Conservation (phyloP, 208 protist genomes). For the Wallacemonas sp. region DNA sequence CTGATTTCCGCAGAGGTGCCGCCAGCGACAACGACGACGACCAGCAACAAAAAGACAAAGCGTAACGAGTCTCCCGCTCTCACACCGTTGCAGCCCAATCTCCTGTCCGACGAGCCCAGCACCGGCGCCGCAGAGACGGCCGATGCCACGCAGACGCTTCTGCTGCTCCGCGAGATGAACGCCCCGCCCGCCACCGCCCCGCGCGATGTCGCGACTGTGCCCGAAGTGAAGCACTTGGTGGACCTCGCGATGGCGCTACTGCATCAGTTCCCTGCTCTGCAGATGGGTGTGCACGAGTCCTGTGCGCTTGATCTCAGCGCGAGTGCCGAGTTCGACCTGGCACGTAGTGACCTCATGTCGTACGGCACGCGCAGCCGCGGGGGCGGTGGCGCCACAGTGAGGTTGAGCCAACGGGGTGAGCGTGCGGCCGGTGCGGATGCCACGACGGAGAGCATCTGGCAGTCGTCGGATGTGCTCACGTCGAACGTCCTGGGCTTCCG, state of each 20-base stretch:
- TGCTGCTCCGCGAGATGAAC: too few species aligned
- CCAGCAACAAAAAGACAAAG: too few species aligned
- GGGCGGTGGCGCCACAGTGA: neutral
- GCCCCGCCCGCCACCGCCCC: neutral
- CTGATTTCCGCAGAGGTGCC: neutral
- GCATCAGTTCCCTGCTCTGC: slow-evolving; percentile 21
- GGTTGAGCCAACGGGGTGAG: neutral
- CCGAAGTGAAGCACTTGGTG: slow-evolving; percentile 28
- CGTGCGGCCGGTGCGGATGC: neutral
- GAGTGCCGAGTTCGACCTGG: neutral
- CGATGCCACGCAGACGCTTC: too few species aligned
- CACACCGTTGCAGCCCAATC: neutral
- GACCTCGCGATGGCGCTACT: slow-evolving; percentile 32
- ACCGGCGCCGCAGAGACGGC: too few species aligned
- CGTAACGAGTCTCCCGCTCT: too few species aligned
- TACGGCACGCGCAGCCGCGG: too few species aligned
- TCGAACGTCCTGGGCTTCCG: neutral
- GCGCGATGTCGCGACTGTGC: slow-evolving; percentile 33
- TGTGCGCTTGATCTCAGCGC: neutral
- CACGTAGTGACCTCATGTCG: neutral
- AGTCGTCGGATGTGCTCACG: neutral
- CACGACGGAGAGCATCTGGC: neutral
- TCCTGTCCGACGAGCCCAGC: too few species aligned
- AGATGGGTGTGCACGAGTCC: slow-evolving; percentile 15
- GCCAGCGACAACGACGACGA: too few species aligned